These are phyloP conservation scores for Paecilomyces dactylethromorphus DNA, from an alignment of 2,329 filamentous ascomycete genomes.

Conservation along the genomic window DNA sequence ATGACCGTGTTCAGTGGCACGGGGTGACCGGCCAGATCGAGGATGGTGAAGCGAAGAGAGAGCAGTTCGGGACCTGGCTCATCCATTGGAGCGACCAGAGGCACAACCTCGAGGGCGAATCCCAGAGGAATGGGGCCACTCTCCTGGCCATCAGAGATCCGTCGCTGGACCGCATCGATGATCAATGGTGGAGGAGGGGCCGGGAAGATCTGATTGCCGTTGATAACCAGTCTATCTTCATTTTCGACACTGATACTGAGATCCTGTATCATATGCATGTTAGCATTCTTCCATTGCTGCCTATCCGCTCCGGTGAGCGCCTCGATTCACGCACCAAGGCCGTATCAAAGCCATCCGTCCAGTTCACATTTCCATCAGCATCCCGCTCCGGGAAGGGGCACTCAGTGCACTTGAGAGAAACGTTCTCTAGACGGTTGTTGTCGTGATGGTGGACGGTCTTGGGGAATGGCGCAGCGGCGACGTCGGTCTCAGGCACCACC, in stretches of 20 bases:
- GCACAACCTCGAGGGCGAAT: slow-evolving; percentile 37
- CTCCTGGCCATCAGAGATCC: slow-evolving; percentile 27
- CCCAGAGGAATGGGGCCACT: slow-evolving; percentile 33
- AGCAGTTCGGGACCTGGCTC: slow-evolving; percentile 27
- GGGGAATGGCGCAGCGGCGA: slow-evolving; percentile 16
- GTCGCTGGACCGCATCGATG: slow-evolving; percentile 28
- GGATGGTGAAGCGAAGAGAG: slow-evolving; percentile 38
- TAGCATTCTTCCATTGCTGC: background rate
- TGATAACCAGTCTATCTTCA: slow-evolving; percentile 25
- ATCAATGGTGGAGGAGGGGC: slow-evolving; percentile 18
- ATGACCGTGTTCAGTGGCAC: slow-evolving; percentile 39
- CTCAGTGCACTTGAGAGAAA: slow-evolving; percentile 30
- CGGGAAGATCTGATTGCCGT: slow-evolving; percentile 34
- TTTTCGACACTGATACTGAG: slow-evolving; percentile 31
- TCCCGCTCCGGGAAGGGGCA: slow-evolving; percentile 31
- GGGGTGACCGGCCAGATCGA: slow-evolving; percentile 36
- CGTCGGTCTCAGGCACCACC: slow-evolving; percentile 27
- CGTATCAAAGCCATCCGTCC: slow-evolving; percentile 28
- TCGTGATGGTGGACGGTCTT: slow-evolving; percentile 17
- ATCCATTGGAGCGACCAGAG: slow-evolving; percentile 20
- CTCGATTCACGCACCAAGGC: slow-evolving; percentile 23
- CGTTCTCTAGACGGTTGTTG: slow-evolving; percentile 17
- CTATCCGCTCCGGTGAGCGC: background rate
- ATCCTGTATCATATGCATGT: slow-evolving; percentile 14
- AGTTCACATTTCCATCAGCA: slow-evolving; percentile 22